phyloP scores from a whole-genome alignment of 371 early-diverging fungal genomes.

The Chytridium lagenaria region DNA sequence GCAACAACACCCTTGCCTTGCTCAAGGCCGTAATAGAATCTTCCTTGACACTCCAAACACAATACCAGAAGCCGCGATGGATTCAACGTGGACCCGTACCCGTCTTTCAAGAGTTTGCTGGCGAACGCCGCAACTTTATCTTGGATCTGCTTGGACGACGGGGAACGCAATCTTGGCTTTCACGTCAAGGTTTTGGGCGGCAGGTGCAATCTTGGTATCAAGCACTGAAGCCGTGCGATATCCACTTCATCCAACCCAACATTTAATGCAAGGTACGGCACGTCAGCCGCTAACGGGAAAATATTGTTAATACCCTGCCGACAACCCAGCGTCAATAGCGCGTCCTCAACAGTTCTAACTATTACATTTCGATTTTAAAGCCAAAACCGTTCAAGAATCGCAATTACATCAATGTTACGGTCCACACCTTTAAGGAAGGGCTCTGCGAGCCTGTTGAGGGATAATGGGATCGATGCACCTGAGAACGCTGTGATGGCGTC shows the following conservation, averaged over 20 bases:
- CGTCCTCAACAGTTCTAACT: constrained; percentile 25
- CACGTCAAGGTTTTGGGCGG: constrained; percentile 32
- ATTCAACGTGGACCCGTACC: constrained; percentile 23
- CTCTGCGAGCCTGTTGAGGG: neutral
- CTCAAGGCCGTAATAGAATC: constrained; percentile 34
- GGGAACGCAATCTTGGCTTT: constrained; percentile 34
- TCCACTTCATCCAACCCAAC: constrained; percentile 28
- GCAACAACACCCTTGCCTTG: constrained; percentile 26
- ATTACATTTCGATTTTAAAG: constrained; percentile 15
- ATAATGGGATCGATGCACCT: neutral
- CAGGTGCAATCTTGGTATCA: constrained; percentile 23
- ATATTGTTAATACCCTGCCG: constrained; percentile 27
- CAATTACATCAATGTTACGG: constrained; percentile 14
- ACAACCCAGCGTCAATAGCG: constrained; percentile 15
- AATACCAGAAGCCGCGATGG: constrained; percentile 26
- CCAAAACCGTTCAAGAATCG: constrained; percentile 15
- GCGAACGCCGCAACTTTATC: constrained; percentile 32
- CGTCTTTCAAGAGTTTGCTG: constrained; percentile 17
- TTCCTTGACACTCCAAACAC: constrained; percentile 32
- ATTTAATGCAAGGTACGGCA: constrained; percentile 28
- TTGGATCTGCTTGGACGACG: constrained; percentile 30
- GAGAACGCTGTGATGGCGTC: constrained; percentile 17
- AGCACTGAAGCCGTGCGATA: neutral
- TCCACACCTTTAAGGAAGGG: constrained; percentile 17
- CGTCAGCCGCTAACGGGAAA: constrained; percentile 33